Evolutionary conservation across 306 rosid species (phyloP).

Genomic region (Corylus heterophylla): DNA sequence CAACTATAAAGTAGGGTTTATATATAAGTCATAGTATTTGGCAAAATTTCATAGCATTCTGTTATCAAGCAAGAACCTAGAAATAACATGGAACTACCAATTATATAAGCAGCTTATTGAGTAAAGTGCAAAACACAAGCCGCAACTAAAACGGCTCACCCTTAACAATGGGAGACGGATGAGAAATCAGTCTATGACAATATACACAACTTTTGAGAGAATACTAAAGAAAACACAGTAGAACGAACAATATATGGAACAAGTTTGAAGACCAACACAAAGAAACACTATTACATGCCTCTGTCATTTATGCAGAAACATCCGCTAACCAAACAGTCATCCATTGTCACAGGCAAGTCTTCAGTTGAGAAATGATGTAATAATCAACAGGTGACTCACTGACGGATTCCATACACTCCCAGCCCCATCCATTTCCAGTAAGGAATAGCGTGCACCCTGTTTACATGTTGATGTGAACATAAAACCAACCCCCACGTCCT

Average conservation of each 20-base stretch:
- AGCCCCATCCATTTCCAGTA: constrained; percentile 21
- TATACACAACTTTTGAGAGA: background rate
- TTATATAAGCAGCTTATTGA: background rate
- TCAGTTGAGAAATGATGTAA: background rate
- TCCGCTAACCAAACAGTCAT: background rate
- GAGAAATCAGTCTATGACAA: background rate
- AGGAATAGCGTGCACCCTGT: constrained; percentile 26
- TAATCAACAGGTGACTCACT: constrained; percentile 20
- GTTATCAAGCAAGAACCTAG: background rate
- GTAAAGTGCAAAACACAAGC: background rate
- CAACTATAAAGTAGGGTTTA: too few relatives aligned
- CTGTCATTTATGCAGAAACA: background rate
- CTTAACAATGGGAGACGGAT: background rate
- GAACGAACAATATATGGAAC: background rate
- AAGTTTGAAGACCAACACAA: background rate
- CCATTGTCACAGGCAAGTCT: background rate
- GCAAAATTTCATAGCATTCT: background rate
- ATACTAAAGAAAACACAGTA: background rate
- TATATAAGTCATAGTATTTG: background rate
- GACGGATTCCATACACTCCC: constrained; percentile 15
- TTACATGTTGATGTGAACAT: constrained; percentile 34
- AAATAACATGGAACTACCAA: background rate
- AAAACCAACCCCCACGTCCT: constrained; percentile 35
- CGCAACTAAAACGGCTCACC: background rate
- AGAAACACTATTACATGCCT: background rate